Conservation (phyloP, 2,329 filamentous ascomycete genomes). For the Albophoma yamanashiensis region DNA sequence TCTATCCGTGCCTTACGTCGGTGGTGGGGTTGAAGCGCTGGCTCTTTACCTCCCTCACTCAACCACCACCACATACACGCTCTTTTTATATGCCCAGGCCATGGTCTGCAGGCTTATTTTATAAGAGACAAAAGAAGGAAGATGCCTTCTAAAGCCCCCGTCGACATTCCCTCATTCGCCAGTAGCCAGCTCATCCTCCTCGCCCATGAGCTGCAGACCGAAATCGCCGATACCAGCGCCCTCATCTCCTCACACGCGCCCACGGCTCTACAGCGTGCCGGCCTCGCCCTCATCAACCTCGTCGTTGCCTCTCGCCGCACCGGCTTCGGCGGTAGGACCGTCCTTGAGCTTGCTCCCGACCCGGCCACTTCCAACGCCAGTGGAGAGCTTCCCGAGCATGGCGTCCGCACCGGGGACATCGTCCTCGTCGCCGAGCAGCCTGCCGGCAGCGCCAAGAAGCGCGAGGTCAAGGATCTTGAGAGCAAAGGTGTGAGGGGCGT, state of each 20-base stretch:
- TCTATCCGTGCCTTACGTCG: background rate
- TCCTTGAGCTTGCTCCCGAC: conserved; percentile 71
- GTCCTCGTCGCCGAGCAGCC: conserved; percentile 68
- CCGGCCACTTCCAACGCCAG: conserved; percentile 42
- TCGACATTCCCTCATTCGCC: conserved; percentile 60
- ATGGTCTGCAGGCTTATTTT: background rate
- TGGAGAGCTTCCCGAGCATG: conserved; percentile 60
- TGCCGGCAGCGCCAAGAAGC: conserved; percentile 59
- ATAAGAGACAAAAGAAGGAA: background rate
- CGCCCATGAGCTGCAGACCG: conserved; percentile 58
- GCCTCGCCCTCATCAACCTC: conserved; percentile 71
- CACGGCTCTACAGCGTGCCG: conserved; percentile 58
- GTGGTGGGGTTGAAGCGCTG: background rate
- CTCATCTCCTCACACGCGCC: conserved; percentile 61
- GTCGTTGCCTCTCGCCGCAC: conserved; percentile 67
- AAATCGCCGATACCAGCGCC: conserved; percentile 57
- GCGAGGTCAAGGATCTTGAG: conserved; percentile 60
- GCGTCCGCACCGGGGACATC: conserved; percentile 66
- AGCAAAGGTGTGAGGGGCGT: conserved; percentile 60
- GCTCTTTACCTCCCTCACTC: background rate
- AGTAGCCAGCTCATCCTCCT: conserved; percentile 60
- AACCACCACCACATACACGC: background rate
- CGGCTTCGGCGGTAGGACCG: conserved; percentile 80
- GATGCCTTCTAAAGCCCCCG: conserved; percentile 29
- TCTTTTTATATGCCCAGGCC: background rate